Evolutionary conservation across 2,329 filamentous ascomycete genomes (phyloP).

Genomic region (Neofusicoccum sp.): DNA sequence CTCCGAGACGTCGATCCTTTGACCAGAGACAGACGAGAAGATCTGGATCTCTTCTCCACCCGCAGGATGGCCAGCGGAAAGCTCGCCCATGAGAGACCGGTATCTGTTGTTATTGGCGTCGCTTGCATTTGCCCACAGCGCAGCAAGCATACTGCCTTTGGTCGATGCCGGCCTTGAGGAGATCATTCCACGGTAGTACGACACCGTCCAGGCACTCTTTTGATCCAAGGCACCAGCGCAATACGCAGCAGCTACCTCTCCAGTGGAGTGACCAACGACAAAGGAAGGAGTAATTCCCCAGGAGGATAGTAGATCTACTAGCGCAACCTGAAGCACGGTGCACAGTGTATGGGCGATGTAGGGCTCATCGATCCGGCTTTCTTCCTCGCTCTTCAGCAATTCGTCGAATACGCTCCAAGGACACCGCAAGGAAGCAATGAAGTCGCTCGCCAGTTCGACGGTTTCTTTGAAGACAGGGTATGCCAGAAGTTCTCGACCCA

Average conservation of each 20-base stretch:
- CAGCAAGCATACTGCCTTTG: slow-evolving; percentile 26
- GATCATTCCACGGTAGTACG: slow-evolving; percentile 20
- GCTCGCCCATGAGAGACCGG: not conserved
- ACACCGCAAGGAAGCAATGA: slow-evolving; percentile 19
- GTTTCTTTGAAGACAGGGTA: slow-evolving; percentile 17
- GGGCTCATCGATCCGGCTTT: slow-evolving; percentile 23
- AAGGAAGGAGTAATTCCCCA: slow-evolving; percentile 28
- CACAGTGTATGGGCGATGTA: slow-evolving; percentile 27
- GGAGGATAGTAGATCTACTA: slow-evolving; percentile 27
- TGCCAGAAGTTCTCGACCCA: slow-evolving; percentile 20
- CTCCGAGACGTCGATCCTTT: not conserved
- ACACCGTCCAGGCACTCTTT: slow-evolving; percentile 17
- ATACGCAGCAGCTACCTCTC: slow-evolving; percentile 21
- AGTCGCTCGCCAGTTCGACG: slow-evolving; percentile 1
- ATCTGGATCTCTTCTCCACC: not conserved
- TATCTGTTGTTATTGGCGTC: slow-evolving; percentile 25
- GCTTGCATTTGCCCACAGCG: slow-evolving; percentile 22
- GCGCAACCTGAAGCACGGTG: slow-evolving; percentile 29
- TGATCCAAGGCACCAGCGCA: slow-evolving; percentile 20
- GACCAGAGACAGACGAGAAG: slow-evolving; percentile 1
- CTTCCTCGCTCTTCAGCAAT: slow-evolving; percentile 22
- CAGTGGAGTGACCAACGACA: slow-evolving; percentile 24
- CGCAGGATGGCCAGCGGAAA: not conserved
- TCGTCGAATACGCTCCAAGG: slow-evolving; percentile 28
- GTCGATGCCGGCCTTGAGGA: slow-evolving; percentile 18